phyloP scores from a whole-genome alignment of 805 yeast genomes.

The Kluyveromyces dobzhanskii region DNA sequence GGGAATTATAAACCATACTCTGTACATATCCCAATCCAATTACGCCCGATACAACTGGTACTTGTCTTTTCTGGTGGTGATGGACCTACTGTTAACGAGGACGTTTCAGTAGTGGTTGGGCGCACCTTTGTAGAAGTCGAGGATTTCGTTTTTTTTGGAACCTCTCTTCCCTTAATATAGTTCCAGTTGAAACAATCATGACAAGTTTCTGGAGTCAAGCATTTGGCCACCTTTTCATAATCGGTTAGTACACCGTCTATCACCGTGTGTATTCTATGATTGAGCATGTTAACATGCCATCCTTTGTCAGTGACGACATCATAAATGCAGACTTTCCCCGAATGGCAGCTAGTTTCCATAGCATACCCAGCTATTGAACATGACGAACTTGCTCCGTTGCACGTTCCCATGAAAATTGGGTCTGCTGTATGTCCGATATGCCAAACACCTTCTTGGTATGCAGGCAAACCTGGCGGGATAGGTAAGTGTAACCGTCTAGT shows the following conservation, averaged over 20 bases:
- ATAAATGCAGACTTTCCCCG: constrained; percentile 80
- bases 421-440: constrained; percentile 96
- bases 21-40: constrained; percentile 30
- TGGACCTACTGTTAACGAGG: constrained; percentile 10
- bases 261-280: constrained; percentile 86
- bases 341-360: constrained; percentile 92
- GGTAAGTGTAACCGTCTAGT: constrained; percentile 82
- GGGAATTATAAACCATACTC: constrained; percentile 13
- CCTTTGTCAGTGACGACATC: constrained; percentile 86
- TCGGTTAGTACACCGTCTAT: constrained; percentile 67
- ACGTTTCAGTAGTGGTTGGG: background rate
- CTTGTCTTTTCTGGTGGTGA: constrained; percentile 17
- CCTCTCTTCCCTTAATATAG: constrained; percentile 41
- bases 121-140: constrained; percentile 10
- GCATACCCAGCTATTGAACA: constrained; percentile 94
- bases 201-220: constrained; percentile 73
- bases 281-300: constrained; percentile 81
- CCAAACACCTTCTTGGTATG: constrained; percentile 76
- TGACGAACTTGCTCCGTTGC: constrained; percentile 85
- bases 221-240: constrained; percentile 71
- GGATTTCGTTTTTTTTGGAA: constrained; percentile 20
- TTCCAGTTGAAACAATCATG: constrained; percentile 88
- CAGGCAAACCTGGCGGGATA: constrained; percentile 82
- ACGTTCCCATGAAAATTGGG: constrained; percentile 93
- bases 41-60: constrained; percentile 27